phyloP scores from a whole-genome alignment of 2,329 filamentous ascomycete genomes.

The Xylaria sp. region DNA sequence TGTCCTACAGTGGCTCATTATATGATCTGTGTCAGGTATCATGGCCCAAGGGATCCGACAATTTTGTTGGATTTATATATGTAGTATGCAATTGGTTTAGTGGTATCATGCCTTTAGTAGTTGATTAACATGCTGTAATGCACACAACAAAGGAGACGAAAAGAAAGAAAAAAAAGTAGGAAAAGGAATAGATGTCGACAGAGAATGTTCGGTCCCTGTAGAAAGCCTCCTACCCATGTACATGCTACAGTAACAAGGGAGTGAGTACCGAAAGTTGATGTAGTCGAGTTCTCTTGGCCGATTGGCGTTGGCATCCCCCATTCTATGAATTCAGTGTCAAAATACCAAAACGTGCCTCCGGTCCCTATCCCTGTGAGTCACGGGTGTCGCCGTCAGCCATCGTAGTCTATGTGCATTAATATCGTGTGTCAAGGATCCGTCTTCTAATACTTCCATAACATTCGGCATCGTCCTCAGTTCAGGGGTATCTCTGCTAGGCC shows the following conservation, averaged over 20 bases:
- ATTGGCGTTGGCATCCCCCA: neutral
- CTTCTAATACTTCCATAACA: slow-evolving; percentile 7
- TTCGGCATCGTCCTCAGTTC: neutral
- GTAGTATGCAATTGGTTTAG: slow-evolving; percentile 49
- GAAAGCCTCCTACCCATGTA: slow-evolving; percentile 2
- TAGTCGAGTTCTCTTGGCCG: slow-evolving; percentile 4
- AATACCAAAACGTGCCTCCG: slow-evolving; percentile 21
- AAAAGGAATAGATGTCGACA: neutral
- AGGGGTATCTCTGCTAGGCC: neutral
- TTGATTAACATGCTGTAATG: slow-evolving; percentile 43
- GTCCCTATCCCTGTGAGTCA: slow-evolving; percentile 20
- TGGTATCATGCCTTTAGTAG: slow-evolving; percentile 50
- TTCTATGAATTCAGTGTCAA: slow-evolving; percentile 32
- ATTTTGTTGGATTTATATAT: slow-evolving; percentile 49
- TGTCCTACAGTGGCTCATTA: neutral
- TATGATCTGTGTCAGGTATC: neutral
- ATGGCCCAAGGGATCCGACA: neutral
- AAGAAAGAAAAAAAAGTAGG: slow-evolving; percentile 9
- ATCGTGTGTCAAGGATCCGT: slow-evolving; percentile 20
- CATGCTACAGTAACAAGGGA: slow-evolving; percentile 9
- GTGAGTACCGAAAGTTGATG: neutral
- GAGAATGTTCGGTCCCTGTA: slow-evolving; percentile 4
- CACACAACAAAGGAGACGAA: slow-evolving; percentile 40
- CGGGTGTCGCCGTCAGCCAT: slow-evolving; percentile 17
- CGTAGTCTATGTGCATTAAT: slow-evolving; percentile 34